Evolutionary conservation across 2,329 filamentous ascomycete species (phyloP).

Genomic region (Teratosphaeria nubilosa): DNA sequence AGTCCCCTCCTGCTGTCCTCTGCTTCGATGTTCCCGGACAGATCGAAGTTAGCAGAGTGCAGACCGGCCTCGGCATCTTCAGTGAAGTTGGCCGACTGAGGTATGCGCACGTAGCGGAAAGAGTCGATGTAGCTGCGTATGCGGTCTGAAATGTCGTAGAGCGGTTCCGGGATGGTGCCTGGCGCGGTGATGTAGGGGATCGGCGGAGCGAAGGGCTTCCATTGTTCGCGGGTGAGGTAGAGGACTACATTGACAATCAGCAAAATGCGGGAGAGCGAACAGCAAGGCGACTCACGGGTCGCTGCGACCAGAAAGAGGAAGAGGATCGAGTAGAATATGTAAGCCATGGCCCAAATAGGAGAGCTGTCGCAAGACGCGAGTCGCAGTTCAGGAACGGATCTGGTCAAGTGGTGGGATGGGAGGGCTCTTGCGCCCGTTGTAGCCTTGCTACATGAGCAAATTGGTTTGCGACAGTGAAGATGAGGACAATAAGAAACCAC

Average conservation of each 20-base stretch:
- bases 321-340: conserved; percentile 68
- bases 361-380: neutral
- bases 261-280: too few relatives aligned
- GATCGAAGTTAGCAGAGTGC: conserved; percentile 71
- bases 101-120: conserved; percentile 65
- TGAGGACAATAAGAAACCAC: neutral
- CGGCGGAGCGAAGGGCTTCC: conserved; percentile 58
- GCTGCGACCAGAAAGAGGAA: conserved; percentile 61
- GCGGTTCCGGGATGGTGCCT: conserved; percentile 40
- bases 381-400: neutral
- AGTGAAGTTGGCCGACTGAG: conserved; percentile 56
- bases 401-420: neutral
- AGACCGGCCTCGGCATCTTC: conserved; percentile 83
- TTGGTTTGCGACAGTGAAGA: neutral
- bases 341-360: conserved; percentile 51
- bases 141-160: conserved; percentile 40
- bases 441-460: neutral
- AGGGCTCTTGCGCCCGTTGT: neutral
- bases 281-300: conserved; percentile 45
- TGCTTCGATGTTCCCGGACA: conserved; percentile 66
- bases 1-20: conserved; percentile 73
- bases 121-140: conserved; percentile 28
- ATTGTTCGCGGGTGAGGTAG: conserved; percentile 69
- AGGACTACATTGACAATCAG: conserved; percentile 41
- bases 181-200: conserved; percentile 43